Evolutionary conservation across 306 rosid species (phyloP), one percentile per base, ranked within the genome.

Genomic region (Lathyrus oleraceus): DNA sequence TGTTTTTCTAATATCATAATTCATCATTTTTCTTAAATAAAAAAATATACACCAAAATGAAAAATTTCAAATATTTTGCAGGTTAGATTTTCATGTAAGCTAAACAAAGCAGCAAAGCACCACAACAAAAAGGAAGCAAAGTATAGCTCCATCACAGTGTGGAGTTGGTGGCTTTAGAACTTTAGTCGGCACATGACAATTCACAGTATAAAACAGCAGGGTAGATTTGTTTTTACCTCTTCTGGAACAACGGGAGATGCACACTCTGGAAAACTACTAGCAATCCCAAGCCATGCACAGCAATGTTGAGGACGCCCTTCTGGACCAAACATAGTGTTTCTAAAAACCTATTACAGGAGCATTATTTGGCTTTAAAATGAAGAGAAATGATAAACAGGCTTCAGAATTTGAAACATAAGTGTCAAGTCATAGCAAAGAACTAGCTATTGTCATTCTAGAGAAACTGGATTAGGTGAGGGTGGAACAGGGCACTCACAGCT

Each of bases 271-370:
- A 94, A 91, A 86, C 99, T 94, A 81, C 99, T 94, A 53, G 99
- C 99, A 62, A 94, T 81, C 60, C 99, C 96, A 78, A 91, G 97
- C 99, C 99, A 94, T 49, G 99, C 96, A 85, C 99, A 94, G 61
- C 99, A 94, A 85, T 94, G 99, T 47, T 94, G 97, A 65, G 99
- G 99, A 73, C 97, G 96, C 39, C 99, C 99, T 86, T 94, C 99
- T 20, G 99, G 97, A 68, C 99, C 99, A 85, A 94, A 94, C 97
- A 94, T 94, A 36, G 99, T 94, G 84, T 94, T 94, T 76, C 99
- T 91, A 74, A 94, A 94, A 57, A 94, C 97, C 99, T 94, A 36
- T 67, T 17, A 36, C 17, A 65, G 77, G 70, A 78, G 74, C 58
- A 30, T 74, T 78, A 70, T 47, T 73, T 13, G 62, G 63, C 25